Evolutionary conservation across 139 green algal genomes (phyloP).

Genomic region (Chlorella ohadii): DNA sequence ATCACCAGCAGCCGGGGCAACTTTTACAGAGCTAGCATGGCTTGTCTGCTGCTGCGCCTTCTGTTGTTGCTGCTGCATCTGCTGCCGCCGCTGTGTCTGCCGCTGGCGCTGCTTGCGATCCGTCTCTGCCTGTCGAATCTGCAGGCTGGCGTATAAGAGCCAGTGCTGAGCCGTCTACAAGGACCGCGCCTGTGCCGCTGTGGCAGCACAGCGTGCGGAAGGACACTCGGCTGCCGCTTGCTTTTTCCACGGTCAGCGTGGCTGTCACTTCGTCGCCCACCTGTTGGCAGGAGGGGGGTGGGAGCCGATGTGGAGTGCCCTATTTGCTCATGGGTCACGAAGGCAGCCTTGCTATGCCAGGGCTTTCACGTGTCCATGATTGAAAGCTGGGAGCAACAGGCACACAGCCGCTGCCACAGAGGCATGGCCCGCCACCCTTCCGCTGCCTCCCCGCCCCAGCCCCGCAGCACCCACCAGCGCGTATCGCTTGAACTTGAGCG

Average conservation of each 20-base stretch:
- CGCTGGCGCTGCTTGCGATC: neutral
- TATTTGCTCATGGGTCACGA: no score
- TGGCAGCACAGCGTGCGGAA: slow-evolving; percentile 28
- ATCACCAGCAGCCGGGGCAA: no score
- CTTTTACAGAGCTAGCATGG: no score
- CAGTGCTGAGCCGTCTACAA: slow-evolving; percentile 27
- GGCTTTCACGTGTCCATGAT: no score
- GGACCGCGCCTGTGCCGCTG: neutral
- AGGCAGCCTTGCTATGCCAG: no score
- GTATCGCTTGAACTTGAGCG: slow-evolving; percentile 64
- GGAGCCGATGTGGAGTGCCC: neutral
- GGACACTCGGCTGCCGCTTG: slow-evolving; percentile 18
- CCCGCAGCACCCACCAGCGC: no score
- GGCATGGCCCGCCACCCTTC: no score
- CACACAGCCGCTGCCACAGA: no score
- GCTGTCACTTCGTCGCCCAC: neutral
- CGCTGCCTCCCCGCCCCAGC: no score
- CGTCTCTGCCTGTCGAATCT: neutral
- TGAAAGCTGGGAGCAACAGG: no score
- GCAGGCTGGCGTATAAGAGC: slow-evolving; percentile 6
- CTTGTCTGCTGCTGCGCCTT: neutral
- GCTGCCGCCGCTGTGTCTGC: neutral
- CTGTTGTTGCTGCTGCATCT: neutral
- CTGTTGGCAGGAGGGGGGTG: neutral
- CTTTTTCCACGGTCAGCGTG: slow-evolving; percentile 14